These are phyloP conservation scores for Gossypium gossypioides DNA, from an alignment of 441 rosid genomes.

Conservation along the genomic window DNA sequence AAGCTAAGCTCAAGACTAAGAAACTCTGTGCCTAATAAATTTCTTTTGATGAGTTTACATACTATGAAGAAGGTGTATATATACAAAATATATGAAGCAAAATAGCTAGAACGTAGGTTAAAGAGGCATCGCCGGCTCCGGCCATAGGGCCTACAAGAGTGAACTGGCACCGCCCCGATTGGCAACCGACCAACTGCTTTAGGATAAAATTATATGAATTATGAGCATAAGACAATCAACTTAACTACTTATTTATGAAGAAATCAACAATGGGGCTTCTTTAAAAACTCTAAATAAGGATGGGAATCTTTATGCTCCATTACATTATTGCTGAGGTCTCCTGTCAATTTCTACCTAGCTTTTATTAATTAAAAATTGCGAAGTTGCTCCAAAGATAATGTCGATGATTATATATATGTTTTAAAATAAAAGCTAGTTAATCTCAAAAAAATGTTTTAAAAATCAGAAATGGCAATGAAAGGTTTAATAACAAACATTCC, in stretches of 20 bases:
- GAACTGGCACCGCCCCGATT: constrained; percentile 10
- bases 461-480: background rate
- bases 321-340: background rate
- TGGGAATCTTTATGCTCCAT: background rate
- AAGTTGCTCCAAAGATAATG: background rate
- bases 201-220: constrained; percentile 27
- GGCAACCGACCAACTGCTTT: constrained; percentile 58
- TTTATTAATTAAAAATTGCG: background rate
- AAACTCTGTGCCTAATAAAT: background rate
- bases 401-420: background rate
- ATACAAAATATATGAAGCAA: constrained; percentile 8
- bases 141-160: constrained; percentile 23
- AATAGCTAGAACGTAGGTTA: background rate
- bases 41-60: background rate
- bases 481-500: background rate
- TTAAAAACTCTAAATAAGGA: background rate
- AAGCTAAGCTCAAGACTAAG: background rate
- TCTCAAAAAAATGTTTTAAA: too few species aligned
- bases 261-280: background rate
- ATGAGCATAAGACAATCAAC: constrained; percentile 17
- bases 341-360: background rate
- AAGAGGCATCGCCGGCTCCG: constrained; percentile 30
- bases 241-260: constrained; percentile 17
- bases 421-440: background rate
- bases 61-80: background rate